These are phyloP conservation scores for Opeltia flavorubescens DNA, from an alignment of 495 filamentous ascomycete species.

Conservation along the genomic window DNA sequence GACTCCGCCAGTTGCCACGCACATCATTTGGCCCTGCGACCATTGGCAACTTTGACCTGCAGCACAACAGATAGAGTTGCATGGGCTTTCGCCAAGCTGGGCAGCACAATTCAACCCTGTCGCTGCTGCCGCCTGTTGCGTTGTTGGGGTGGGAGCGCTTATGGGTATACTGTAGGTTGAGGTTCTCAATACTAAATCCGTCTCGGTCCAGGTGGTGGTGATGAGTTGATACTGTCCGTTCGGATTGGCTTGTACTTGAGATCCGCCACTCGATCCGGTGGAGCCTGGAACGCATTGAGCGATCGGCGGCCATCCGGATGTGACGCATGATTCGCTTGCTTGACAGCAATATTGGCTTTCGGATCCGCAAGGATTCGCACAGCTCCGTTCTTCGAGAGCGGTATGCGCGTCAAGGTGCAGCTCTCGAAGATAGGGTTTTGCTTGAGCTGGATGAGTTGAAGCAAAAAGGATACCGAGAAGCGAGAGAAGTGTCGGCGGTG, in stretches of 20 bases:
- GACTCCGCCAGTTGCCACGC: constrained; percentile 21
- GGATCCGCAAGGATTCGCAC: constrained; percentile 54
- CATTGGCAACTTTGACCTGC: constrained; percentile 51
- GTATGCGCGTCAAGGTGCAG: constrained; percentile 18
- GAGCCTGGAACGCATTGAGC: constrained; percentile 37
- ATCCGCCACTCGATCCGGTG: constrained; percentile 17
- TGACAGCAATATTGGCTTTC: constrained; percentile 54
- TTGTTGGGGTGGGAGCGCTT: constrained; percentile 9
- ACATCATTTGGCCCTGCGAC: constrained; percentile 24
- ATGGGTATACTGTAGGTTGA: constrained; percentile 47
- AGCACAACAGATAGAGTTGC: constrained; percentile 55
- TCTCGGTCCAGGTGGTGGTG: constrained; percentile 60
- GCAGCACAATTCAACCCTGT: constrained; percentile 40
- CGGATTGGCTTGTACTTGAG: constrained; percentile 7
- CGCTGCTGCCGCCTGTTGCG: constrained; percentile 23
- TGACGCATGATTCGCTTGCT: constrained; percentile 44
- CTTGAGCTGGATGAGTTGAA: constrained; percentile 18
- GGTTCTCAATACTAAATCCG: constrained; percentile 49
- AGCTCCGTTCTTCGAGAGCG: constrained; percentile 36
- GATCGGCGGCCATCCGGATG: constrained; percentile 27
- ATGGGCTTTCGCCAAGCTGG: constrained; percentile 46
- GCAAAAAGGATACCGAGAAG: constrained; percentile 22
- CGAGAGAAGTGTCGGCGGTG: constrained; percentile 16
- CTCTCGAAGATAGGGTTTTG: constrained; percentile 13
- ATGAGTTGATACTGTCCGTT: constrained; percentile 41